A percentile compares a stretch with the other conserved stretches of the same genome.
phyloP scores from a whole-genome alignment of 108 stramenopile genomes.

The Pseudonitzschia pungens region DNA sequence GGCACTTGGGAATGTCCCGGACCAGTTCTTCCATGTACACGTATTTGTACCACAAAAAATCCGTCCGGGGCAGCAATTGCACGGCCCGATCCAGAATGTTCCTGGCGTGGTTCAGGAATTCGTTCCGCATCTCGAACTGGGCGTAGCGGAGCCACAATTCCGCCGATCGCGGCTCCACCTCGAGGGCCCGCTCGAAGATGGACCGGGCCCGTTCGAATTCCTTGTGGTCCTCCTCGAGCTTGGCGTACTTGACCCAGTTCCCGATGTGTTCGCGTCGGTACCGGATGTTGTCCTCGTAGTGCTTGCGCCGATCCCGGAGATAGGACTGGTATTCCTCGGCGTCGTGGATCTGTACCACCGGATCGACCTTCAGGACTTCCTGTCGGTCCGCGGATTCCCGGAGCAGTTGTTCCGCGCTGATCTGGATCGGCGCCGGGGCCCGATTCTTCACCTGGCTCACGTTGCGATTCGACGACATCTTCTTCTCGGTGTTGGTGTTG shows the following conservation, averaged over 20 bases:
- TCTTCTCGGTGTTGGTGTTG: no score
- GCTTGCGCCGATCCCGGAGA: conserved; percentile 90
- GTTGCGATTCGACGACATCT: conserved; percentile 11
- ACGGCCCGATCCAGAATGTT: conserved; percentile 98
- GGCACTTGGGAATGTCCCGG: conserved; percentile 88
- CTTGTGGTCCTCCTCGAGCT: conserved; percentile 97
- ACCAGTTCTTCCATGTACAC: conserved; percentile 99
- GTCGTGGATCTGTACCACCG: conserved; percentile 92
- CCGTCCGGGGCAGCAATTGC: conserved; percentile 91
- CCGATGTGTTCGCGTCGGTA: conserved; percentile 94
- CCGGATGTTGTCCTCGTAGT: conserved; percentile 95
- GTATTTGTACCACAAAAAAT: conserved; percentile 99
- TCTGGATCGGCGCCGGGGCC: conserved; percentile 99
- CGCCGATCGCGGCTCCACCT: conserved; percentile 88
- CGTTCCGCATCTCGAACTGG: conserved; percentile 97
- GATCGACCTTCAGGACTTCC: conserved; percentile 71
- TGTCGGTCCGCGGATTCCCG: conserved; percentile 96
- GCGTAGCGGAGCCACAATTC: conserved; percentile 97
- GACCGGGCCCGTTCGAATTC: conserved; percentile 96
- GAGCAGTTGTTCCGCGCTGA: conserved; percentile 98
- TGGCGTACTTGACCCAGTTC: conserved; percentile 97
- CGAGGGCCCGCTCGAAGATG: conserved; percentile 97
- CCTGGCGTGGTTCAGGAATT: conserved; percentile 97
- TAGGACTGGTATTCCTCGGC: conserved; percentile 96
- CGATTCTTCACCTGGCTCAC: conserved; percentile 93